Percentiles rank a stretch among this genome's conserved stretches.
phyloP scores from a whole-genome alignment of 2,329 filamentous ascomycete genomes.

The Botryosphaeria dothidea region DNA sequence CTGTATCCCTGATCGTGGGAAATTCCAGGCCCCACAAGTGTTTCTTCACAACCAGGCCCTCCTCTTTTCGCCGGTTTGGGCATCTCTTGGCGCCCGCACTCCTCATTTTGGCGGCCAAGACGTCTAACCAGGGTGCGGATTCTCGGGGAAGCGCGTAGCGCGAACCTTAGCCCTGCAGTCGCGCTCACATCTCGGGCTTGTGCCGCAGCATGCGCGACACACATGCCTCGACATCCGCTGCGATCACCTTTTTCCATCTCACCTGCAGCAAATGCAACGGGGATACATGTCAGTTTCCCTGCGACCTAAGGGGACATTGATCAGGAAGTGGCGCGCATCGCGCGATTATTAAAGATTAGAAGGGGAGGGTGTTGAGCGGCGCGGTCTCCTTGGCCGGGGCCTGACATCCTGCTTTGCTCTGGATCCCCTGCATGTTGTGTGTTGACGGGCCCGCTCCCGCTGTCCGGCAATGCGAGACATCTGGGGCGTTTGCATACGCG shows the following conservation, averaged over 20 bases:
- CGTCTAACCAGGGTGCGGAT: not conserved
- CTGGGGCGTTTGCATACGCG: not conserved
- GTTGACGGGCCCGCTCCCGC: not conserved
- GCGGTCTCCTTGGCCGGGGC: not conserved
- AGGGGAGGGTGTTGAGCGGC: not conserved
- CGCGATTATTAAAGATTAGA: not conserved
- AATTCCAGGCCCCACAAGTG: not conserved
- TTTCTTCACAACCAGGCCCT: not conserved
- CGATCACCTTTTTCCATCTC: not conserved
- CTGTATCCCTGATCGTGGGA: not conserved
- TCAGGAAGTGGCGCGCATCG: not conserved
- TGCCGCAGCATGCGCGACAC: slow-evolving; percentile 16
- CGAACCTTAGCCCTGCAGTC: slow-evolving; percentile 3
- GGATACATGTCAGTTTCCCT: not conserved
- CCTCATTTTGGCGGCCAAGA: not conserved
- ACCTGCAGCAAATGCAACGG: not conserved
- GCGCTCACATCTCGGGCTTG: not conserved
- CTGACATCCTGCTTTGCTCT: not conserved
- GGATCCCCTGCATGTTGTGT: not conserved
- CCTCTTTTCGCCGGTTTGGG: not conserved
- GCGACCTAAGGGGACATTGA: not conserved
- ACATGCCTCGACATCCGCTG: not conserved
- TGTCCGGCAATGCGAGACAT: slow-evolving; percentile 11
- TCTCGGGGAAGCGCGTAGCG: slow-evolving; percentile 8
- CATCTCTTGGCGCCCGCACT: not conserved